Evolutionary conservation across 495 filamentous ascomycete species (phyloP), one percentile per base, ranked within the genome.

Genomic region (Lichina pygmaea): DNA sequence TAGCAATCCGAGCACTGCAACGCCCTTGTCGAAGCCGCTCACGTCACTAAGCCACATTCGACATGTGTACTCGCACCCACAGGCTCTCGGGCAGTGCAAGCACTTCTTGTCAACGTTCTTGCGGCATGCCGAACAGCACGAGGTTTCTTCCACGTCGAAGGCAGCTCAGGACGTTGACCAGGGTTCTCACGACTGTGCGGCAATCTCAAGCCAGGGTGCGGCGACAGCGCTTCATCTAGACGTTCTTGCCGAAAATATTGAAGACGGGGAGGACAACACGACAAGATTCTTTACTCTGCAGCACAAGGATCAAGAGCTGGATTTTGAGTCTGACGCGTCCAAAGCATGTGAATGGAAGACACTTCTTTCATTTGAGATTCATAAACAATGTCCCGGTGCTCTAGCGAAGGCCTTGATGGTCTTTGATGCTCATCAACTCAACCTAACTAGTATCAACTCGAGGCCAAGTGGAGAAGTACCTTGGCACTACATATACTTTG

Each of bases 401-500:
- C 63, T 97, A 49, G 84, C 83, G 10, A 70, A 85, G 53, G 75
- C 77, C 15, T 61, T 97, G 46, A 63, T 73, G 38, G 76, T 82
- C 39, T 94, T 97, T 60, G 72, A 76, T 52, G 58, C 60, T 8
- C 64, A 68, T 51, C 63, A 66, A 0, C 57, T 94, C 41, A 94
- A 94, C 56, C 62, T 97, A 34, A 93, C 86, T 11, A 86, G 78
- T 57, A 93, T 94, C 56, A 83, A 78, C 50, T 79, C 79, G 47
- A 60, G 91, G 50, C 89, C 89, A 11, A 86, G 78, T 52, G 65
- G 79, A 49, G 62, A 69, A 40, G 59, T 61, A 45, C 70, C 77
- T 32, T 95, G 92, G 77, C 74, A 86, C 55, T 97, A 97, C 61
- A 69, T 93, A 30, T 94, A 95, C 60, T 78, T 97, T 58, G 77